These are phyloP conservation scores for Prunus persica DNA, from an alignment of 306 rosid genomes.

Conservation along the genomic window Prunus_persica_NCBIv2 NC_034011.1:3520001-3520500, in stretches of 20 bases:
- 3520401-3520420: background rate
- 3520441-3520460: background rate
- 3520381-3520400: conserved; percentile 13
- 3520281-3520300: background rate
- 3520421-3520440: background rate
- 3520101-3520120: conserved; percentile 11
- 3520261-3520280: background rate
- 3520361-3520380: conserved; percentile 16
- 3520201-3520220: conserved; percentile 22
- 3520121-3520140: conserved; percentile 9
- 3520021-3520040: conserved; percentile 17
- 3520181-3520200: conserved; percentile 15
- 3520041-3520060: conserved; percentile 14
- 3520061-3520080: background rate
- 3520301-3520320: conserved; percentile 32
- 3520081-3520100: conserved; percentile 13
- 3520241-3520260: conserved; percentile 25
- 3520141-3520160: conserved; percentile 15
- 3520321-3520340: background rate
- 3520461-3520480: conserved; percentile 17
- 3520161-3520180: background rate
- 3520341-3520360: background rate
- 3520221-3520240: conserved; percentile 30
- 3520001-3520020: conserved; percentile 13
- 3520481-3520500: conserved; percentile 20